phyloP scores from a whole-genome alignment of 2,329 filamentous ascomycete species.

The Paracamarosporium sp. region DNA sequence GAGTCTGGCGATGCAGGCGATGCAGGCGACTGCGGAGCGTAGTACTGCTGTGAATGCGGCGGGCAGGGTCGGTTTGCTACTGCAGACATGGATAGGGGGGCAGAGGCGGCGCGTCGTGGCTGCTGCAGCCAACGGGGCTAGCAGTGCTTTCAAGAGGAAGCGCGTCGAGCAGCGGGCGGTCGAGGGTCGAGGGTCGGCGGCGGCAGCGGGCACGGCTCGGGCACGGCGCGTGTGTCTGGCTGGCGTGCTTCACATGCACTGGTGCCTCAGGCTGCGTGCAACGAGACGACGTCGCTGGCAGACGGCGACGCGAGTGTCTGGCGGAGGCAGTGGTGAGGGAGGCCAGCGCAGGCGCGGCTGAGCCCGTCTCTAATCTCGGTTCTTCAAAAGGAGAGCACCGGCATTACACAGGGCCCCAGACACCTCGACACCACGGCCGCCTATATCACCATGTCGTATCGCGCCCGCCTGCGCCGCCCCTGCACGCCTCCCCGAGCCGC shows the following conservation, averaged over 20 bases:
- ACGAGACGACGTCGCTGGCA: not conserved
- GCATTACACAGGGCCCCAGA: conserved; percentile 15
- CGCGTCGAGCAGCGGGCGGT: conserved; percentile 2
- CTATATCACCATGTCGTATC: not conserved
- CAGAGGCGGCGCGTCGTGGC: conserved; percentile 2
- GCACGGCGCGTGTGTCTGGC: not conserved
- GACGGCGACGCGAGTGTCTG: not conserved
- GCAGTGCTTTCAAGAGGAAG: conserved; percentile 2
- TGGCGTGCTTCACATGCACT: conserved; percentile 23
- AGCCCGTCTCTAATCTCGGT: conserved; percentile 19
- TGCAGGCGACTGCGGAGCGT: conserved; percentile 36
- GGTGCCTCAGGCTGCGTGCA: conserved; percentile 7
- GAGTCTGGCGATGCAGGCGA: conserved; percentile 47
- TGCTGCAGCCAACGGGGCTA: conserved; percentile 1
- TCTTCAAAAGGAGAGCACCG: conserved; percentile 21
- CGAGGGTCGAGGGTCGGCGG: not conserved
- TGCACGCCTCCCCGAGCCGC: not conserved
- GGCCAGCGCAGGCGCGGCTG: conserved; percentile 38
- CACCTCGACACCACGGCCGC: too few species aligned
- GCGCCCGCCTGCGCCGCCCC: not conserved
- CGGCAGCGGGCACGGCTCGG: conserved; percentile 2
- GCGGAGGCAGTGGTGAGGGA: conserved; percentile 24
- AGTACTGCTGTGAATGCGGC: conserved; percentile 42
- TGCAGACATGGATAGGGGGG: conserved; percentile 18
- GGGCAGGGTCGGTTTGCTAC: conserved; percentile 35